These are phyloP conservation scores for Alternaria sp. DNA, from an alignment of 2,329 filamentous ascomycete genomes.

Conservation along the genomic window DNA sequence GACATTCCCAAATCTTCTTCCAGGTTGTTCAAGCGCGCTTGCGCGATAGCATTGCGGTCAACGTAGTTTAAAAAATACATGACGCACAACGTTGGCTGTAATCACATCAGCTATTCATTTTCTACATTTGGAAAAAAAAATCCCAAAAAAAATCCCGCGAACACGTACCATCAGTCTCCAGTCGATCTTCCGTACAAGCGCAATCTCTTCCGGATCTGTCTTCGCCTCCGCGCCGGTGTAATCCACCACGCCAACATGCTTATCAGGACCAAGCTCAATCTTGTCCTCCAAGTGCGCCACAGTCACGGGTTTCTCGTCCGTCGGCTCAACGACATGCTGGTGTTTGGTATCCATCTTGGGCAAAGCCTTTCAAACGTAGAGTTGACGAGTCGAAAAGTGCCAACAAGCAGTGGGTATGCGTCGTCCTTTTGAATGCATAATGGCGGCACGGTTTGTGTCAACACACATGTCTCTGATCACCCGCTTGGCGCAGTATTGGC, in stretches of 20 bases:
- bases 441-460: conserved; percentile 3
- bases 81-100: conserved; percentile 51
- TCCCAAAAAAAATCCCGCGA: too few species aligned
- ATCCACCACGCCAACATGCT: conserved; percentile 30
- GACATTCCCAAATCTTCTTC: conserved; percentile 59
- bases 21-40: conserved; percentile 69
- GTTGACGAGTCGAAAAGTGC: background rate
- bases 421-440: conserved; percentile 16
- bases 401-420: background rate
- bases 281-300: conserved; percentile 32
- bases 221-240: conserved; percentile 46
- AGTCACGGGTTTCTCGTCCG: conserved; percentile 26
- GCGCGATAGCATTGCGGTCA: conserved; percentile 71
- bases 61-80: conserved; percentile 56
- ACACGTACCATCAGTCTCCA: conserved; percentile 41
- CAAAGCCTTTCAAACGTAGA: background rate
- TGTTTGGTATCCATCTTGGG: conserved; percentile 20
- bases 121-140: too few species aligned
- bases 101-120: background rate
- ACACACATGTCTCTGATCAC: background rate
- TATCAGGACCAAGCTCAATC: conserved; percentile 26
- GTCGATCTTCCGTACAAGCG: conserved; percentile 46
- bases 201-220: conserved; percentile 45
- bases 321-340: conserved; percentile 15
- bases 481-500: conserved; percentile 28